phyloP scores from a whole-genome alignment of 805 yeast species.

The Cyberlindnera sargentensis region DNA sequence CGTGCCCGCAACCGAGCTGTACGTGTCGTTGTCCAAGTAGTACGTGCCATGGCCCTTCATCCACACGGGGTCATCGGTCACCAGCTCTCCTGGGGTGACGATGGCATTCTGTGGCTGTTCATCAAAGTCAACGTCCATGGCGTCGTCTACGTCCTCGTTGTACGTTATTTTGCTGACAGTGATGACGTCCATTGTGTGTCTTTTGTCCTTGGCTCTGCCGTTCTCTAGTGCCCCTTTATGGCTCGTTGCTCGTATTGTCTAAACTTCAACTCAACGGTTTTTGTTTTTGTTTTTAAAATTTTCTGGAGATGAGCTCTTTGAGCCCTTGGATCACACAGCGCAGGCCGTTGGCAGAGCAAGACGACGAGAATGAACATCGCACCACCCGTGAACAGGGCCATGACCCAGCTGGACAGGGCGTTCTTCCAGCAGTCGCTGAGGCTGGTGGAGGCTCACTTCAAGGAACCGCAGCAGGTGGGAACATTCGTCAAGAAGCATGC shows the following conservation, averaged over 20 bases:
- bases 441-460: constrained; percentile 61
- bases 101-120: constrained; percentile 31
- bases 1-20: constrained; percentile 89
- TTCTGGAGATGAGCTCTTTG: no score
- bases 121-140: constrained; percentile 7
- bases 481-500: constrained; percentile 51
- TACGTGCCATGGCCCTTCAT: constrained; percentile 99
- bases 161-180: constrained; percentile 2
- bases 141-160: constrained; percentile 12
- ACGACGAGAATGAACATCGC: constrained; percentile 7
- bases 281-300: no score
- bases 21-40: constrained; percentile 64
- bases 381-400: constrained; percentile 66
- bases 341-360: no score
- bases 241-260: no score
- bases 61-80: constrained; percentile 95
- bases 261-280: no score
- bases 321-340: no score
- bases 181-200: no score
- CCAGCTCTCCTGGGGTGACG: constrained; percentile 93
- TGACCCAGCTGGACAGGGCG: constrained; percentile 59
- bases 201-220: no score
- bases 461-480: constrained; percentile 46
- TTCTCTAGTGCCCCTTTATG: no score
- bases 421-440: constrained; percentile 53